Percentiles rank a stretch among this genome's conserved stretches.
These are phyloP conservation scores for Flaveria bidentis DNA, from an alignment of 129 eudicot species.

Conservation along the genomic window DNA sequence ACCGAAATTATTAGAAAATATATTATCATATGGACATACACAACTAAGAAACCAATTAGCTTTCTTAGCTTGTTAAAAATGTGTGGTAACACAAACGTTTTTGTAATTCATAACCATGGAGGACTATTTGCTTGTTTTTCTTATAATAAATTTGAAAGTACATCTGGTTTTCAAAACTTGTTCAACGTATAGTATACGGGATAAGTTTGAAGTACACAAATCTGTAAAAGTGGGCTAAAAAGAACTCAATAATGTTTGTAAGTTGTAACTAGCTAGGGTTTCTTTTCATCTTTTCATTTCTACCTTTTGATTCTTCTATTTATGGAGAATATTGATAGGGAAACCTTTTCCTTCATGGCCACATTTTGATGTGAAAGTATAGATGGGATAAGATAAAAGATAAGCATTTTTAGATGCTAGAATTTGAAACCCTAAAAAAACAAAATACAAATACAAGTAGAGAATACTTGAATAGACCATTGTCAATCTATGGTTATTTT, in stretches of 20 bases:
- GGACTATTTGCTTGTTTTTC: background rate
- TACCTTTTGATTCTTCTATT: constrained; percentile 37
- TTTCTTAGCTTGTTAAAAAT: background rate
- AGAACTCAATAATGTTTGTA: constrained; percentile 31
- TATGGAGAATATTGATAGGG: constrained; percentile 30
- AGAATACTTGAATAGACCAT: background rate
- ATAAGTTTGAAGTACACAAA: background rate
- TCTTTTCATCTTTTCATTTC: constrained; percentile 33
- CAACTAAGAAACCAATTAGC: background rate
- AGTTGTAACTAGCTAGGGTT: constrained; percentile 31
- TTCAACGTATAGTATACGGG: background rate
- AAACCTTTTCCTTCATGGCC: constrained; percentile 27
- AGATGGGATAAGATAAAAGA: constrained; percentile 39
- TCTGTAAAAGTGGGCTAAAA: background rate
- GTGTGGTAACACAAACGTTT: background rate
- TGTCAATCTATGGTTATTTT: background rate
- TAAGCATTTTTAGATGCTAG: constrained; percentile 25
- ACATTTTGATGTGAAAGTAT: constrained; percentile 40
- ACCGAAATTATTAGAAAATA: no score
- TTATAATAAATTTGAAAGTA: background rate
- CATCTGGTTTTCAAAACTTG: background rate
- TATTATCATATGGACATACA: background rate
- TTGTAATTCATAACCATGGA: background rate
- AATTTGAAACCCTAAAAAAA: background rate
- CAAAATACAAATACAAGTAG: background rate